Evolutionary conservation across 2,329 filamentous ascomycete genomes (phyloP).

Genomic region (Pestalotiopsis sp.): DNA sequence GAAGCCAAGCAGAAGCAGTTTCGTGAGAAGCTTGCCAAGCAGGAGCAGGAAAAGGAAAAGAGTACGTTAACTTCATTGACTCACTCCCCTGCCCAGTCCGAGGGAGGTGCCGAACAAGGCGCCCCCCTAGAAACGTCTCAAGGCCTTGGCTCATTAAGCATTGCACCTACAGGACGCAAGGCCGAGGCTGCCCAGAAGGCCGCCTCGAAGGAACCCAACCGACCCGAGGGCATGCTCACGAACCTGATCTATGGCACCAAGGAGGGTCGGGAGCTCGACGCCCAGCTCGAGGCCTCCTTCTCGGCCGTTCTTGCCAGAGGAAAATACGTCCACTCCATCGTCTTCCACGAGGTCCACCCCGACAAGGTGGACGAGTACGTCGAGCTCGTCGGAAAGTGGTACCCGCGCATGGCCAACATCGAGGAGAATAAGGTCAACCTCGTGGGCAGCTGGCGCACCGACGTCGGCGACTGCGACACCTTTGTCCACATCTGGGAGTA

Average conservation of each 20-base stretch:
- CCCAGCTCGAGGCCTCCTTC: slow-evolving; percentile 94
- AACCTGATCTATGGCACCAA: slow-evolving; percentile 97
- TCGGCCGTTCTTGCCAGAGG: slow-evolving; percentile 91
- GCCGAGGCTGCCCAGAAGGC: slow-evolving; percentile 60
- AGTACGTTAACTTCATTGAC: slow-evolving; percentile 60
- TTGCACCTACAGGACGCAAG: slow-evolving; percentile 56
- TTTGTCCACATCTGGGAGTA: slow-evolving; percentile 99
- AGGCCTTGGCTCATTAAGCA: slow-evolving; percentile 35
- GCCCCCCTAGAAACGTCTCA: slow-evolving; percentile 32
- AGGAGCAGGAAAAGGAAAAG: slow-evolving; percentile 82
- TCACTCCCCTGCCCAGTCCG: slow-evolving; percentile 30
- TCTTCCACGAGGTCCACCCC: slow-evolving; percentile 93
- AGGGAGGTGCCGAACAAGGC: slow-evolving; percentile 19
- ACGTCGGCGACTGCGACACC: slow-evolving; percentile 95
- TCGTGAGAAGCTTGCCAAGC: slow-evolving; percentile 77
- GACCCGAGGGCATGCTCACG: slow-evolving; percentile 74
- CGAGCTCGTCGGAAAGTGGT: slow-evolving; percentile 86
- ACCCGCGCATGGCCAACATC: slow-evolving; percentile 82
- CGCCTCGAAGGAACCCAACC: slow-evolving; percentile 56
- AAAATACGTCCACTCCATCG: slow-evolving; percentile 98
- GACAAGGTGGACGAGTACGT: slow-evolving; percentile 96
- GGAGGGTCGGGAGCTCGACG: slow-evolving; percentile 90
- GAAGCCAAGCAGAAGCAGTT: slow-evolving; percentile 84
- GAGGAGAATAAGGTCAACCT: slow-evolving; percentile 93
- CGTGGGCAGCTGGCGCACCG: slow-evolving; percentile 96